Evolutionary conservation across 148 eudicot species (phyloP), one percentile per base, ranked within the genome.

Genomic region (Cornus florida): DNA sequence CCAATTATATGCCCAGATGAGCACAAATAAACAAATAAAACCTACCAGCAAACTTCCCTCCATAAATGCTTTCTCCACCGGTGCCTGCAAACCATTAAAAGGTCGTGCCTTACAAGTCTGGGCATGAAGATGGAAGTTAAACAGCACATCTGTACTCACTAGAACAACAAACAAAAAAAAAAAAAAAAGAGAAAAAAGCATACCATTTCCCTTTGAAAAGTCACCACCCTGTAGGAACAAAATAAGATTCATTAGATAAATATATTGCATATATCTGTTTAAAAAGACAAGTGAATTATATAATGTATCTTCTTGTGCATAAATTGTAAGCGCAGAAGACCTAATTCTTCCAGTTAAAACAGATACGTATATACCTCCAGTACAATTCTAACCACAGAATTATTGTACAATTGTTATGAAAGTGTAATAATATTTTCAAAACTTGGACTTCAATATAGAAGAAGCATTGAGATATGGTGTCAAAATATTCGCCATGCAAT

Each of bases 41-140:
- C 74, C 12, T 86, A 97, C 99, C 99, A 80, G 90, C 84, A 88
- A 97, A 97, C 88, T 97, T 97, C 77, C 94, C 92, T 78, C 98
- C 98, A 82, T 97, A 97, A 39, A 97, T 94, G 83, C 99, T 97
- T 90, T 97, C 99, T 79, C 99, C 99, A 84, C 99, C 98, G 82
- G 98, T 94, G 89, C 99, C 99, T 97, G 93, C 90, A 94, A 87
- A 90, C 86, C 86, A 87, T 86, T 78, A 89, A 88, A 90, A 92
- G 85, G 83, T 86, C 74, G 79, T 82, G 79, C 86, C 83, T 84
- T 84, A 90, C 89, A 86, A 72, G 82, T 83, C 86, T 79, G 81
- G 79, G 82, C 88, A 84, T 78, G 82, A 75, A 80, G 84, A 89
- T 84, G 80, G 76, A 78, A 83, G 86, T 82, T 74, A 76, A 79